These are phyloP conservation scores for Dunaliella sp. DNA, from an alignment of 139 green algal species.

Conservation along the genomic window DNA sequence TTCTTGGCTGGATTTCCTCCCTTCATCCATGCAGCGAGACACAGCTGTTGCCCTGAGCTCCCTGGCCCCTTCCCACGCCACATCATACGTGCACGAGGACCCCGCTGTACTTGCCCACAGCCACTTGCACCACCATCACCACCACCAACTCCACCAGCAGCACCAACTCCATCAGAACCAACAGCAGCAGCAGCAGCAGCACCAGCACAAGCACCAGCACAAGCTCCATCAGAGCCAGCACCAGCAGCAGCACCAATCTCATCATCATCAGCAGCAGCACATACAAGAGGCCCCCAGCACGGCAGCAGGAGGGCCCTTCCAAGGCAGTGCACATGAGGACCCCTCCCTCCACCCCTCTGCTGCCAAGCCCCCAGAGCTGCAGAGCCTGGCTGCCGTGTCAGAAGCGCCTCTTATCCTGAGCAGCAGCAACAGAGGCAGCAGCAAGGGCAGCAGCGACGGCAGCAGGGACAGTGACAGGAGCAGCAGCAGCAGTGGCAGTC, in stretches of 20 bases:
- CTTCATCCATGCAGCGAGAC: background rate
- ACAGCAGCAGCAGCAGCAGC: conserved; percentile 22
- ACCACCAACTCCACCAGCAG: background rate
- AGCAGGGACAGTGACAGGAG: conserved; percentile 11
- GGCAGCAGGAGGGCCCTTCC: too few relatives aligned
- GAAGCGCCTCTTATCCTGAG: background rate
- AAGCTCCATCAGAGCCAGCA: background rate
- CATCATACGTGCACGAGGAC: background rate
- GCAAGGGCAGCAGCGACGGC: conserved; percentile 4
- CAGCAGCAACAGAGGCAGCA: conserved; percentile 9
- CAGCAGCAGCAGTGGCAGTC: conserved; percentile 9
- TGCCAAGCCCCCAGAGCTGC: too few relatives aligned
- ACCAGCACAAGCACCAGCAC: background rate
- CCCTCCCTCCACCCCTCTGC: background rate
- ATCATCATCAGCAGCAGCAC: background rate
- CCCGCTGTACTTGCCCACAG: background rate
- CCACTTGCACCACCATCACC: background rate
- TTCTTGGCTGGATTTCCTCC: too few relatives aligned
- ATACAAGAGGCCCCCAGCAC: background rate
- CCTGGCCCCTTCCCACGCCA: background rate
- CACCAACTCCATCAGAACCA: background rate
- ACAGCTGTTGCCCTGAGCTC: background rate
- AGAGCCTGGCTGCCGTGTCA: background rate
- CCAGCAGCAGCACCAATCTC: conserved; percentile 11
- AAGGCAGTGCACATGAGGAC: too few relatives aligned